These are phyloP conservation scores for Moniliophthora roreri DNA, from an alignment of 1,284 basidiomycete species.

Conservation along the genomic window DNA sequence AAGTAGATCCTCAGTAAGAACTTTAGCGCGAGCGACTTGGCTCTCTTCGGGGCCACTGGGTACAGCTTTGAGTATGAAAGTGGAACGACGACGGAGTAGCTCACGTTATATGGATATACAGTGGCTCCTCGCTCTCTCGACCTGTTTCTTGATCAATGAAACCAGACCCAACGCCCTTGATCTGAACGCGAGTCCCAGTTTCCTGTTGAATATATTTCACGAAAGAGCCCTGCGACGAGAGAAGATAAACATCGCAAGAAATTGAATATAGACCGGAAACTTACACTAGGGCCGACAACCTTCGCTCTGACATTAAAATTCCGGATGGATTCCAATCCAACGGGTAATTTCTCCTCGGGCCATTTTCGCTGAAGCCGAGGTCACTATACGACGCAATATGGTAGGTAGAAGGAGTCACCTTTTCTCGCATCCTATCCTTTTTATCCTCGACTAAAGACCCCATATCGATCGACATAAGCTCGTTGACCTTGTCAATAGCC, in stretches of 20 bases:
- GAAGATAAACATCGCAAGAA: background rate
- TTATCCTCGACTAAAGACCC: constrained; percentile 89
- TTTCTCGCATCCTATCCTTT: constrained; percentile 61
- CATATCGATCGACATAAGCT: constrained; percentile 83
- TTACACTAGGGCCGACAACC: constrained; percentile 90
- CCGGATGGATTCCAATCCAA: constrained; percentile 85
- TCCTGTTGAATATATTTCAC: constrained; percentile 99
- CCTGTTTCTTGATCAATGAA: constrained; percentile 96
- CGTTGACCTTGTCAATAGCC: constrained; percentile 83
- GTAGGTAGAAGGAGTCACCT: constrained; percentile 35
- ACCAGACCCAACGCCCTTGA: constrained; percentile 94
- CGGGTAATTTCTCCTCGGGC: constrained; percentile 92
- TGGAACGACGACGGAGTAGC: constrained; percentile 23
- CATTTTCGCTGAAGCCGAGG: constrained; percentile 71
- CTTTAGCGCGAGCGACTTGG: constrained; percentile 85
- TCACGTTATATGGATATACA: constrained; percentile 94
- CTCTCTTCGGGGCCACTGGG: constrained; percentile 84
- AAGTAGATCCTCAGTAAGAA: constrained; percentile 86
- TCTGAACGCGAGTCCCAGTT: constrained; percentile 96
- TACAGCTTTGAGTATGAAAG: background rate
- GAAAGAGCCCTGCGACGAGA: constrained; percentile 75
- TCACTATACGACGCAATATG: background rate
- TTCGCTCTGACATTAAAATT: constrained; percentile 99
- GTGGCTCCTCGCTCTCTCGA: constrained; percentile 86
- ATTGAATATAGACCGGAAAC: constrained; percentile 23